Conservation (phyloP, 2,329 filamentous ascomycete genomes). For the Aspergillus costaricaensis region DNA sequence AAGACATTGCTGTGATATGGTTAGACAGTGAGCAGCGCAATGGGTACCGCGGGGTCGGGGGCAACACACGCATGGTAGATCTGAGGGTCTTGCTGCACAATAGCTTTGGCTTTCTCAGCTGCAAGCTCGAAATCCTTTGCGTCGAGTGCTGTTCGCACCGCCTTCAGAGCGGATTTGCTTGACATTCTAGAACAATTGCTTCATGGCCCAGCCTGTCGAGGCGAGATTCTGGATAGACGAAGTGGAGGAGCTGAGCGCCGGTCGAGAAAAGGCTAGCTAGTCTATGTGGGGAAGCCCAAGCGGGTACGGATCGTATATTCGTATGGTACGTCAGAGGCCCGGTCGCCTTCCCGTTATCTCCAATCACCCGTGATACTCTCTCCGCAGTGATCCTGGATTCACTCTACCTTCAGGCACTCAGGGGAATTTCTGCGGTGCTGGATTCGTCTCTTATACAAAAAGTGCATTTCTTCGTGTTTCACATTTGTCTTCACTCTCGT, state of each 20-base stretch:
- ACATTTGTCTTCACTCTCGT: neutral
- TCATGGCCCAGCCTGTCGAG: slow-evolving; percentile 18
- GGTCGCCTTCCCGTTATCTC: slow-evolving; percentile 21
- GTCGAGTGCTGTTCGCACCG: slow-evolving; percentile 75
- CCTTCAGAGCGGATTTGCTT: slow-evolving; percentile 74
- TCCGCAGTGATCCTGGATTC: neutral
- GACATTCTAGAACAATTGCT: slow-evolving; percentile 37
- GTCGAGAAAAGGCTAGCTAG: slow-evolving; percentile 14
- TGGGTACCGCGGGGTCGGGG: neutral
- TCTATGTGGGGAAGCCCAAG: slow-evolving; percentile 18
- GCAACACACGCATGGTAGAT: slow-evolving; percentile 75
- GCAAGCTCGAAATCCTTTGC: slow-evolving; percentile 78
- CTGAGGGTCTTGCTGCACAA: slow-evolving; percentile 71
- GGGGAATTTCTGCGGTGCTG: neutral
- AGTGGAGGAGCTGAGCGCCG: slow-evolving; percentile 1
- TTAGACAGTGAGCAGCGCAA: neutral
- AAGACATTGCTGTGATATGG: slow-evolving; percentile 69
- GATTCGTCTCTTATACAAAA: neutral
- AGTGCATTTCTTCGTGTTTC: neutral
- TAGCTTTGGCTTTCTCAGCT: slow-evolving; percentile 65
- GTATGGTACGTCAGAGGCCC: slow-evolving; percentile 31
- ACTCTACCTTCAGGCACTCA: neutral
- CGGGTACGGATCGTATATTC: slow-evolving; percentile 2
- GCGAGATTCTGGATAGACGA: neutral
- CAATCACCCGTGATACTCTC: slow-evolving; percentile 6